A percentile compares a stretch with the other conserved stretches of the same genome.
phyloP scores from a whole-genome alignment of 1,284 basidiomycete species.

The Uromyces viciae-fabae region DNA sequence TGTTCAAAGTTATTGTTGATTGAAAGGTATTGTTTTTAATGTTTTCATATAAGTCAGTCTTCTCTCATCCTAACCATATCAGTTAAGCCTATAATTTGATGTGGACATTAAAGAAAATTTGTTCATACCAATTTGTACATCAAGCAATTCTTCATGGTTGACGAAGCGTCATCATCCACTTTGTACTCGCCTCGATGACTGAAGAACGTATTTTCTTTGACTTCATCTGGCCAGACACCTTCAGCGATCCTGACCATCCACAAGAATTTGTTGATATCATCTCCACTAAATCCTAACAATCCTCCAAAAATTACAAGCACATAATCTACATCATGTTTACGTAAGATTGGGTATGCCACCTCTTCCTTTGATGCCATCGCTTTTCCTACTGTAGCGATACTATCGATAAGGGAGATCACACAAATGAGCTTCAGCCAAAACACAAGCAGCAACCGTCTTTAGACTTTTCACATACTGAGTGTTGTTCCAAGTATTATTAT shows the following conservation, averaged over 20 bases:
- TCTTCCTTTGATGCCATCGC: slow-evolving; percentile 95
- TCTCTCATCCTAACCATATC: not conserved
- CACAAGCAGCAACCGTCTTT: not conserved
- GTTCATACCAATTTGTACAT: slow-evolving; percentile 93
- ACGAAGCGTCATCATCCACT: slow-evolving; percentile 78
- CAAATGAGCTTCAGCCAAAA: not conserved
- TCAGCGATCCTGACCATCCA: slow-evolving; percentile 99
- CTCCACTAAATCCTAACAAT: slow-evolving; percentile 91
- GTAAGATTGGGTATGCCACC: slow-evolving; percentile 90
- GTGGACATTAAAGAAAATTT: not conserved
- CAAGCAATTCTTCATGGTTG: slow-evolving; percentile 89
- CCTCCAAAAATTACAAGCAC: slow-evolving; percentile 97
- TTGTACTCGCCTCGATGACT: slow-evolving; percentile 89
- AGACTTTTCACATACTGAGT: slow-evolving; percentile 63
- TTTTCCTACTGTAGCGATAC: slow-evolving; percentile 90
- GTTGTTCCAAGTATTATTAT: slow-evolving; percentile 99
- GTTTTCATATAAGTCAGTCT: not conserved
- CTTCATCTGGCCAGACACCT: slow-evolving; percentile 98
- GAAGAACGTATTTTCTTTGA: slow-evolving; percentile 91
- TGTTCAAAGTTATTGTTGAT: not conserved
- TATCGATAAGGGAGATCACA: slow-evolving; percentile 58
- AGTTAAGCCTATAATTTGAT: too few relatives aligned
- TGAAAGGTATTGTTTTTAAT: not conserved
- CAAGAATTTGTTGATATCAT: slow-evolving; percentile 99
- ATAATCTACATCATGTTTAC: slow-evolving; percentile 97